Evolutionary conservation across 768 basidiomycete genomes (phyloP), one percentile per base, ranked within the genome.

Genomic region (Butyriboletus loyo): DNA sequence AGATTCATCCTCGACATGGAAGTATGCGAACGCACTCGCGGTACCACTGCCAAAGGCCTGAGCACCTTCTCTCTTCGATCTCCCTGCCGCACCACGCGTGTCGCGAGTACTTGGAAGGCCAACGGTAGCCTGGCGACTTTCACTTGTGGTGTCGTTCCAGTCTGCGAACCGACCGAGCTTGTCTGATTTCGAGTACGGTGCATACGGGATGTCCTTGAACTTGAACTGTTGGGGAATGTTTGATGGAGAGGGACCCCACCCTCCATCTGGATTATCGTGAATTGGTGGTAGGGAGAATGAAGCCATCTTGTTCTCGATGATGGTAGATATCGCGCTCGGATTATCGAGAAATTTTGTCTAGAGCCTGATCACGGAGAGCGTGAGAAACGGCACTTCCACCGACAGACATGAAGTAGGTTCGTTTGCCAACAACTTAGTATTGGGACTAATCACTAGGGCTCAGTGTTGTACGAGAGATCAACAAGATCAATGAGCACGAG

Each of bases 191-290:
- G 93, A 93, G 80, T 92, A 98, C 5, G 95, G 95, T 1, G 96
- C 95, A 67, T 98, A 99, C 41, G 97, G 97, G 54, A 98, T 97
- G 63, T 98, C 97, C 72, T 92, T 93, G 81, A 97, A 97, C 73
- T 95, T 94, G 75, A 96, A 98, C 57, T 92, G 86, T 40, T 87
- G 78, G 1, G 96, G 94, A 21, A 95, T 75, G 69, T 89, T 87
- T 1, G 86, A 81, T 4, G 87, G 83, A 7, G 93, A 91, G 7
- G 84, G 84, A 1, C 92, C 92, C 95, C 95, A 98, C 49, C 91
- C 89, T 31, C 91, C 92, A 62, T 95, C 93, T 35, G 87, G 86
- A 72, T 92, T 94, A 69, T 96, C 93, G 72, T 90, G 81, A 57
- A 98, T 92, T 1, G 81, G 80, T 37, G 94, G 94, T 34, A 98